These are phyloP conservation scores for Pouteria glomerata DNA, from an alignment of 148 eudicot genomes.

Conservation along the genomic window DNA sequence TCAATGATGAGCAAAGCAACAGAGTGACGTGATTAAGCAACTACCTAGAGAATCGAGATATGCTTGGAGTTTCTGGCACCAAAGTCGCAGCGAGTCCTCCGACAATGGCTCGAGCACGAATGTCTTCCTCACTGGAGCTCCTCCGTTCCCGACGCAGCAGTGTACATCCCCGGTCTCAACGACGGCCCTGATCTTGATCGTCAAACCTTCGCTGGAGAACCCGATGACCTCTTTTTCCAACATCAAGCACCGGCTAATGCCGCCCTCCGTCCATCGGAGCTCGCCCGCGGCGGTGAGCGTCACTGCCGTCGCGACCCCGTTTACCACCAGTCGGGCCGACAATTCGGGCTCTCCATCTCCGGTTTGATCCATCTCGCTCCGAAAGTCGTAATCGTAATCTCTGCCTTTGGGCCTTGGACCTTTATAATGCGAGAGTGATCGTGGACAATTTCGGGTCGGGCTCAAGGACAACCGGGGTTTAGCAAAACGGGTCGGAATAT, in stretches of 20 bases:
- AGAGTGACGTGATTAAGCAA: background rate
- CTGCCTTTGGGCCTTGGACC: background rate
- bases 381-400: too few relatives aligned
- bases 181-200: conserved; percentile 44
- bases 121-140: conserved; percentile 34
- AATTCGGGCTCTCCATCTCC: background rate
- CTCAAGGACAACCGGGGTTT: background rate
- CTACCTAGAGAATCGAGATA: conserved; percentile 67
- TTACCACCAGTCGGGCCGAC: conserved; percentile 42
- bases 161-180: conserved; percentile 22
- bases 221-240: conserved; percentile 70
- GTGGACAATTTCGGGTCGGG: background rate
- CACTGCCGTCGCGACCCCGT: conserved; percentile 34
- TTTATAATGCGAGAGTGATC: too few relatives aligned
- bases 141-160: conserved; percentile 25
- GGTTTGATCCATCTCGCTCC: conserved; percentile 10
- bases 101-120: conserved; percentile 45
- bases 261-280: conserved; percentile 53
- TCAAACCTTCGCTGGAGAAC: conserved; percentile 42
- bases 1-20: too few relatives aligned
- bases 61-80: conserved; percentile 43
- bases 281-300: conserved; percentile 44
- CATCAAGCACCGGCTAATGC: conserved; percentile 25
- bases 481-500: background rate
- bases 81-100: conserved; percentile 25